A percentile compares a stretch with the other conserved stretches of the same genome.
Conservation (phyloP, 495 filamentous ascomycete genomes). For the Penicillium paxilli region DNA sequence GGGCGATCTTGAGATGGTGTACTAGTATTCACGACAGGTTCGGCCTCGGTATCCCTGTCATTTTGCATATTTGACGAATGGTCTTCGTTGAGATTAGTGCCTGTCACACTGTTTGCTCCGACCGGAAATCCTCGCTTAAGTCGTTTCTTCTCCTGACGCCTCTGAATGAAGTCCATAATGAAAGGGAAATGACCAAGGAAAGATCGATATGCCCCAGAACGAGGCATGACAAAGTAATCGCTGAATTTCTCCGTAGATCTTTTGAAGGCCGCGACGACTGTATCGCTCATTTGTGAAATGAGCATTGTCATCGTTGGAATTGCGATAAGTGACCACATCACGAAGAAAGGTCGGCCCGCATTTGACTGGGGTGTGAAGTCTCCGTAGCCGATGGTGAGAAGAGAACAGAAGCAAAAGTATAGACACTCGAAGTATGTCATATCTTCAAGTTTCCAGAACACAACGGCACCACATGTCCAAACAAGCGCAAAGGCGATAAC, state of each 20-base stretch:
- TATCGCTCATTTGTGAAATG: constrained; percentile 64
- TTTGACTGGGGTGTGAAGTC: constrained; percentile 74
- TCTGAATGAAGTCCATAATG: constrained; percentile 39
- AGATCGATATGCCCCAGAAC: constrained; percentile 44
- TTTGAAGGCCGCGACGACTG: constrained; percentile 58
- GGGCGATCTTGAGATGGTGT: constrained; percentile 9
- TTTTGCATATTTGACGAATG: neutral
- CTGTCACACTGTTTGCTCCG: constrained; percentile 21
- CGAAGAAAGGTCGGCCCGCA: constrained; percentile 79
- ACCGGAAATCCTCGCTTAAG: constrained; percentile 49
- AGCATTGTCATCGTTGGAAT: constrained; percentile 70
- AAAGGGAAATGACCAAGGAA: constrained; percentile 44
- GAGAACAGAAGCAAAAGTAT: constrained; percentile 80
- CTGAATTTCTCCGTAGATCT: constrained; percentile 52
- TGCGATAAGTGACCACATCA: constrained; percentile 75
- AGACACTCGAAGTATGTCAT: constrained; percentile 71
- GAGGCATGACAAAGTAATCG: constrained; percentile 60
- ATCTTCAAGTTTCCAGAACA: constrained; percentile 65
- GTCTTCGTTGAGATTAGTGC: neutral
- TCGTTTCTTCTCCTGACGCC: constrained; percentile 38
- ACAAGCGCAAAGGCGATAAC: constrained; percentile 60
- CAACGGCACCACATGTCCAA: constrained; percentile 78
- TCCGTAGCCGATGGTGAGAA: constrained; percentile 90
- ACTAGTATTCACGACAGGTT: neutral
- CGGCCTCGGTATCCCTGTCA: neutral